Evolutionary conservation across 176 grass and related monocot genomes (phyloP).

Genomic region (Carex kokanica): DNA sequence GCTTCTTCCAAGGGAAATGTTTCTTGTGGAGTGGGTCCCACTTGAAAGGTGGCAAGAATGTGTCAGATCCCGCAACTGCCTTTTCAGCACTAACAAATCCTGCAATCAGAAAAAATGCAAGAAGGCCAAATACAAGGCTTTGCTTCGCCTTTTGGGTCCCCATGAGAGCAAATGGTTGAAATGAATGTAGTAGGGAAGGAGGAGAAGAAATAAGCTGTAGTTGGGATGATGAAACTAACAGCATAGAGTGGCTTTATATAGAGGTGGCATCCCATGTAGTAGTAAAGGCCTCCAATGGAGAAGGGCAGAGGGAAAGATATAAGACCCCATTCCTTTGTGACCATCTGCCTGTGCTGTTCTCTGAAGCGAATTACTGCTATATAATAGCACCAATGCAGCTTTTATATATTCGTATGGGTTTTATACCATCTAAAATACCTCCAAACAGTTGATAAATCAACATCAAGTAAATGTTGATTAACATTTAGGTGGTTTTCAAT

Average conservation of each 20-base stretch:
- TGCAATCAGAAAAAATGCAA: constrained; percentile 14
- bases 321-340: background rate
- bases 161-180: background rate
- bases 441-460: background rate
- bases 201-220: background rate
- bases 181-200: background rate
- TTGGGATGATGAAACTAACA: constrained; percentile 1
- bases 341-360: background rate
- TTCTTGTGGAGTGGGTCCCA: constrained; percentile 21
- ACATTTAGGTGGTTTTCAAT: background rate
- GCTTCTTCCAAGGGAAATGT: constrained; percentile 27
- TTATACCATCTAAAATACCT: background rate
- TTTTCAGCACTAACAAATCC: constrained; percentile 24
- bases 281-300: constrained; percentile 16
- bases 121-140: constrained; percentile 13
- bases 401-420: background rate
- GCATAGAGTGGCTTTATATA: constrained; percentile 26
- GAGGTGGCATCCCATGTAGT: background rate
- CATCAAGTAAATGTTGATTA: background rate
- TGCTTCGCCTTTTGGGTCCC: background rate
- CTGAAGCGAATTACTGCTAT: background rate
- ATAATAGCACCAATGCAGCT: background rate
- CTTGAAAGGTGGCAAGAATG: constrained; percentile 18
- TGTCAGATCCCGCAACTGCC: constrained; percentile 8
- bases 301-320: background rate